Percentiles rank a stretch among this genome's conserved stretches.
Conservation (phyloP, 768 basidiomycete species). For the Leucogyrophana mollusca region DNA sequence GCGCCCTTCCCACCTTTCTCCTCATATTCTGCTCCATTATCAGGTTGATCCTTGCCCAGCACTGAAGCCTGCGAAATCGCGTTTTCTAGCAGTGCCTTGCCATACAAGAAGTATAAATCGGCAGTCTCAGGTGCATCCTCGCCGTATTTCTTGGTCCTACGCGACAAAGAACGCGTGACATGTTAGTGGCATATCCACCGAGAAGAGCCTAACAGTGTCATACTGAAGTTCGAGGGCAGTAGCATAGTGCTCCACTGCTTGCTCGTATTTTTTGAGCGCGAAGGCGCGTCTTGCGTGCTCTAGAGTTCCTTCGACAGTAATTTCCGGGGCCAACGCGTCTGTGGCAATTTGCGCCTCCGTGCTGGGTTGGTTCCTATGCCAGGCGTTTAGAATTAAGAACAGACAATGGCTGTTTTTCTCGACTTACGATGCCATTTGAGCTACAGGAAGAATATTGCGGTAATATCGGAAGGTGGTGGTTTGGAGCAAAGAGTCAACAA, state of each 20-base stretch:
- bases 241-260: conserved; percentile 82
- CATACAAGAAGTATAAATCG: conserved; percentile 88
- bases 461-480: not conserved
- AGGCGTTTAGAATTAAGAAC: not conserved
- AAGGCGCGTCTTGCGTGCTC: conserved; percentile 87
- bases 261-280: conserved; percentile 82
- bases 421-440: conserved; percentile 25
- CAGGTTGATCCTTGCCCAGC: conserved; percentile 82
- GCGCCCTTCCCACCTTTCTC: conserved; percentile 32
- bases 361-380: conserved; percentile 11
- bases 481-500: not conserved
- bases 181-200: conserved; percentile 11
- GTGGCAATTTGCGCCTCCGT: conserved; percentile 2
- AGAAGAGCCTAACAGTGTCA: conserved; percentile 31
- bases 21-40: conserved; percentile 45
- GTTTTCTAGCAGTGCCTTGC: conserved; percentile 90
- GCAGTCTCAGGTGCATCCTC: conserved; percentile 85
- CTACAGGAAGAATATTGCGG: too few species aligned
- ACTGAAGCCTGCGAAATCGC: conserved; percentile 85
- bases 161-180: not conserved
- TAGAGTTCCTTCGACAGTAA: conserved; percentile 53
- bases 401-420: not conserved
- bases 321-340: conserved; percentile 25
- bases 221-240: conserved; percentile 82
- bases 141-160: conserved; percentile 69